Percentiles rank a stretch among this genome's conserved stretches.
Conservation (phyloP, 1,139 yeast genomes). For the Arxiozyma telluris region DNA sequence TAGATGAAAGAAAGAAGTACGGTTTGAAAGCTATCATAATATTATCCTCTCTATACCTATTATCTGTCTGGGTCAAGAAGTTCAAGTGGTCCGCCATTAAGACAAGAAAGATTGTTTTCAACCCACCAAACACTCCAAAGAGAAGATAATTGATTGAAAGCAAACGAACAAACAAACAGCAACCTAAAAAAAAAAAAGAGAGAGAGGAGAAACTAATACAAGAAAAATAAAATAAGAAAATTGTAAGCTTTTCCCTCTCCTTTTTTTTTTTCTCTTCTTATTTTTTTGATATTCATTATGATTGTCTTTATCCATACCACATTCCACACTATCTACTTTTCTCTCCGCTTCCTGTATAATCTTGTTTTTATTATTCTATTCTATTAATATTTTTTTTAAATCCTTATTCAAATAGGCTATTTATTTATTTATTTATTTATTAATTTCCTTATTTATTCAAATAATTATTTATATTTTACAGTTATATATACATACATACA, state of each 20-base stretch:
- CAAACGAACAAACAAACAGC: too few relatives aligned
- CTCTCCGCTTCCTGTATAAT: not conserved
- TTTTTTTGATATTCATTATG: not conserved
- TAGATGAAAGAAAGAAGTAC: constrained; percentile 93
- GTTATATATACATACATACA: not conserved
- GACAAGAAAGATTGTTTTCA: constrained; percentile 89
- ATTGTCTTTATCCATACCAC: not conserved
- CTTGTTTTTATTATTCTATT: not conserved
- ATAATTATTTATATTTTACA: not conserved
- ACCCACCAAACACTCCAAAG: constrained; percentile 52
- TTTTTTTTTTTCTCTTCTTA: too few relatives aligned
- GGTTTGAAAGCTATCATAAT: constrained; percentile 90
- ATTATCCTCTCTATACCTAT: constrained; percentile 67
- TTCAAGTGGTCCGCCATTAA: constrained; percentile 97
- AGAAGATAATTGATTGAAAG: not conserved
- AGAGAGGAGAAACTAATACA: not conserved
- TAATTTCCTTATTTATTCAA: not conserved
- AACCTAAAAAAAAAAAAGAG: too few relatives aligned
- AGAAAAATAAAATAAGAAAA: too few relatives aligned
- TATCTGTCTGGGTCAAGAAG: constrained; percentile 89
- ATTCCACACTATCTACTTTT: not conserved
- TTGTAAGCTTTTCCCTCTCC: not conserved
- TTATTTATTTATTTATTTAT: not conserved
- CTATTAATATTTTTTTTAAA: not conserved
- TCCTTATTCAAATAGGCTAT: not conserved